A percentile compares a stretch with the other conserved stretches of the same genome.
phyloP scores from a whole-genome alignment of 805 yeast genomes.

The Myxozyma geophila region DNA sequence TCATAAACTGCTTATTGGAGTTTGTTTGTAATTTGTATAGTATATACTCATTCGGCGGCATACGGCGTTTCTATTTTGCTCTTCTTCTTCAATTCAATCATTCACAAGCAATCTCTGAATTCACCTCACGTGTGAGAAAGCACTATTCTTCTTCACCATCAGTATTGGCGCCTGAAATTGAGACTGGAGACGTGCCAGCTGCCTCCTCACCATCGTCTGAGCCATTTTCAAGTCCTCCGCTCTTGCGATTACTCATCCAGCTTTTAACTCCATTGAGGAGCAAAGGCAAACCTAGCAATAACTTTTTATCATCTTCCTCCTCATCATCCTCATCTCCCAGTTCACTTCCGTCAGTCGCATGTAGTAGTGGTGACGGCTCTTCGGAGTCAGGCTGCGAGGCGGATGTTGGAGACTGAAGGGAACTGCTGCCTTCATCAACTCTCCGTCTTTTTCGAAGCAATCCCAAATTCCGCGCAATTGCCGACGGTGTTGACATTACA shows the following conservation, averaged over 20 bases:
- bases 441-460: constrained; percentile 25
- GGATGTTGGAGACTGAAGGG: constrained; percentile 15
- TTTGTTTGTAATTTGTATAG: too few relatives aligned
- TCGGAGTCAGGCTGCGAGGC: constrained; percentile 5
- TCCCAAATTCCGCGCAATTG: constrained; percentile 18
- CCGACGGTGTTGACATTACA: constrained; percentile 23
- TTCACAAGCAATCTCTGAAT: background rate
- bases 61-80: background rate
- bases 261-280: constrained; percentile 29
- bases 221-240: constrained; percentile 2
- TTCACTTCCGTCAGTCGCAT: constrained; percentile 10
- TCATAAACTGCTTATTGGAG: too few relatives aligned
- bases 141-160: background rate
- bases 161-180: background rate
- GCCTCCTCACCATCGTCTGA: constrained; percentile 12
- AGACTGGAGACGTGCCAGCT: constrained; percentile 18
- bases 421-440: background rate
- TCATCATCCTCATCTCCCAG: constrained; percentile 20
- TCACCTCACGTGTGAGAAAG: background rate
- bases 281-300: constrained; percentile 27
- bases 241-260: constrained; percentile 30
- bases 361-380: background rate
- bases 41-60: background rate
- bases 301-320: constrained; percentile 29
- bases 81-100: background rate